phyloP scores from a whole-genome alignment of 2,329 filamentous ascomycete species.

The Phoma sp. region DNA sequence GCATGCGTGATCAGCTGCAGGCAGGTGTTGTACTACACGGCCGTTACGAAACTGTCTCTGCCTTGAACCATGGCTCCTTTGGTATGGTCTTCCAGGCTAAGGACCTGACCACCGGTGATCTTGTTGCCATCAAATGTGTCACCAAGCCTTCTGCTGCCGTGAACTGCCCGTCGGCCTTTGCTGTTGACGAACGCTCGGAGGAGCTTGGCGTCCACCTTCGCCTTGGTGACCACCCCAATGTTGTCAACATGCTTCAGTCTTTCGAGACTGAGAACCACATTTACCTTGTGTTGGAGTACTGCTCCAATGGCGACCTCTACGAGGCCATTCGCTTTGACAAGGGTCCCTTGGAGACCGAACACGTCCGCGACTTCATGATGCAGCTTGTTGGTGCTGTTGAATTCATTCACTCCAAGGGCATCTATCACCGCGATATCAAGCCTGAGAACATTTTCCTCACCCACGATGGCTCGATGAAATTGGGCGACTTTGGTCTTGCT shows the following conservation, averaged over 20 bases:
- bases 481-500: constrained; percentile 94
- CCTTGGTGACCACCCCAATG: constrained; percentile 82
- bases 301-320: constrained; percentile 92
- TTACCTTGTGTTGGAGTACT: constrained; percentile 95
- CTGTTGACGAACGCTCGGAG: constrained; percentile 82
- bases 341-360: constrained; percentile 91
- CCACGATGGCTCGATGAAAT: constrained; percentile 86
- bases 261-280: constrained; percentile 92
- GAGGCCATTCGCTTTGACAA: constrained; percentile 91
- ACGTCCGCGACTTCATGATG: constrained; percentile 97
- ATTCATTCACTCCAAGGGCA: constrained; percentile 86
- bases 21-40: constrained; percentile 82
- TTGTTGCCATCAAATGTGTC: constrained; percentile 95
- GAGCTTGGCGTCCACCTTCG: constrained; percentile 80
- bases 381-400: constrained; percentile 88
- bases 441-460: constrained; percentile 98
- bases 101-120: constrained; percentile 75
- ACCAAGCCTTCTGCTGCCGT: constrained; percentile 75
- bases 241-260: constrained; percentile 88
- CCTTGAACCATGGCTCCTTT: constrained; percentile 97
- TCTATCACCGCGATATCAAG: constrained; percentile 98
- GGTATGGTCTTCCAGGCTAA: constrained; percentile 96
- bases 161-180: constrained; percentile 67
- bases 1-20: constrained; percentile 81
- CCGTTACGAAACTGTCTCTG: constrained; percentile 88